These are phyloP conservation scores for Chlamydomonas schloesseri DNA, from an alignment of 139 green algal species.

Conservation along the genomic window DNA sequence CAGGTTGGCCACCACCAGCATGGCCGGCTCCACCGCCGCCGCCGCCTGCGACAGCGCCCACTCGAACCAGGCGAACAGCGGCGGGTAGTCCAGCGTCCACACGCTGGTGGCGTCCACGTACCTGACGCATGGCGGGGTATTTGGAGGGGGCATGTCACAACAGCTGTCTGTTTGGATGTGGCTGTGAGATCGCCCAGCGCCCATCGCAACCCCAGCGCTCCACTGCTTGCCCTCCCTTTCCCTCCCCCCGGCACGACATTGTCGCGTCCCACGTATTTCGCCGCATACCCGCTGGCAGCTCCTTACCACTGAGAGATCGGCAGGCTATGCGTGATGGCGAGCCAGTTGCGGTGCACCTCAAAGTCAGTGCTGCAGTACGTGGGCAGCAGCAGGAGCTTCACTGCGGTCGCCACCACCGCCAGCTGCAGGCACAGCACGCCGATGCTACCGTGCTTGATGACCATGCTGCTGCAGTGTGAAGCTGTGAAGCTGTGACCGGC, in stretches of 20 bases:
- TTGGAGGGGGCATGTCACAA: neutral
- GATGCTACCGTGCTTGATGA: too few species aligned
- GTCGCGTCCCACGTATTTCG: too few species aligned
- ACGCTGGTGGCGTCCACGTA: constrained; percentile 88
- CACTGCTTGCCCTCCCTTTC: too few species aligned
- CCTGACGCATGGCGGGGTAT: constrained; percentile 58
- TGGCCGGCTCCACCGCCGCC: constrained; percentile 76
- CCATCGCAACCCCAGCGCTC: too few species aligned
- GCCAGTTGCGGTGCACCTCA: constrained; percentile 97
- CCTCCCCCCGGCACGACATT: too few species aligned
- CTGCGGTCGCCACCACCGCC: constrained; percentile 12
- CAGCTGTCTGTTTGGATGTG: too few species aligned
- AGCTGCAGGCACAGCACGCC: constrained; percentile 33
- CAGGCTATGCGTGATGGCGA: constrained; percentile 90
- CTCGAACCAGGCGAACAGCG: constrained; percentile 97
- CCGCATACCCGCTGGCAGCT: neutral
- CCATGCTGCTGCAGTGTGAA: too few species aligned
- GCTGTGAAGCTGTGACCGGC: too few species aligned
- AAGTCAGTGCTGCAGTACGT: constrained; percentile 96
- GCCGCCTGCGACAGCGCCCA: constrained; percentile 77
- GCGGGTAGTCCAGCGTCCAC: constrained; percentile 98
- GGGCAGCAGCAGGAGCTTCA: constrained; percentile 89
- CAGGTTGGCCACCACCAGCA: constrained; percentile 84
- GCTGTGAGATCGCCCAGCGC: too few species aligned
- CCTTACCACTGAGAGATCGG: constrained; percentile 79